A percentile compares a stretch with the other conserved stretches of the same genome.
Conservation (phyloP, 176 grass and related monocot genomes). For the Oryza punctata region DNA sequence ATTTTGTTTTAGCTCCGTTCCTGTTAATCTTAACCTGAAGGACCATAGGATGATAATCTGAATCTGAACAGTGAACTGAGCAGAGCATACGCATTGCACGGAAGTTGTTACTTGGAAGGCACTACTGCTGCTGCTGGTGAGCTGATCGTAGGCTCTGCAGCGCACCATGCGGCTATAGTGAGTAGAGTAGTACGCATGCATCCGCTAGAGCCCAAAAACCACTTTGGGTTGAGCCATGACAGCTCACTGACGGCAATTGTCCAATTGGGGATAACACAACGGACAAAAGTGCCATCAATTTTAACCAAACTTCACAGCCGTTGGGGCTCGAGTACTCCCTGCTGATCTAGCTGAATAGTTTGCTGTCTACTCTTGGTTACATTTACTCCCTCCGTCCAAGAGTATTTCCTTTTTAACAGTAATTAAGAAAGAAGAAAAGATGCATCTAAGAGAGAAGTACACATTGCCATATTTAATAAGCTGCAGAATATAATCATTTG, state of each 20-base stretch:
- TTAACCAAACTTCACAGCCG: constrained; percentile 4
- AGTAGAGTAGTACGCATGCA: background rate
- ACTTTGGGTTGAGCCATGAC: constrained; percentile 21
- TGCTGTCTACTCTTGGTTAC: background rate
- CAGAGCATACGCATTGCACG: background rate
- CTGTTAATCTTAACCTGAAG: too few species aligned
- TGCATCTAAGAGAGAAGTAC: too few species aligned
- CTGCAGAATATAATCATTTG: too few species aligned
- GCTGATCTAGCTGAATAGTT: background rate
- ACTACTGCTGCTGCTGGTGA: background rate
- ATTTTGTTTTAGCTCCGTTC: too few species aligned
- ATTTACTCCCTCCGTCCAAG: too few species aligned
- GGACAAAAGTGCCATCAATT: constrained; percentile 28
- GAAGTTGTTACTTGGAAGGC: constrained; percentile 29
- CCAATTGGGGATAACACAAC: constrained; percentile 16
- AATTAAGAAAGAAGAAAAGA: too few species aligned
- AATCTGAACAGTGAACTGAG: background rate
- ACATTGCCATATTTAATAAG: too few species aligned
- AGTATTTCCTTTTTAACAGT: too few species aligned
- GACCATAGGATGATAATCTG: background rate
- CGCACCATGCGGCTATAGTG: background rate
- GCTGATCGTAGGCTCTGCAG: background rate
- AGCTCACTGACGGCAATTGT: constrained; percentile 40
- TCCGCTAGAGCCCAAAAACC: background rate
- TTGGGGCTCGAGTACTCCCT: background rate